These are phyloP conservation scores for Penicillium sp. DNA, from an alignment of 2,329 filamentous ascomycete species.

Conservation along the genomic window DNA sequence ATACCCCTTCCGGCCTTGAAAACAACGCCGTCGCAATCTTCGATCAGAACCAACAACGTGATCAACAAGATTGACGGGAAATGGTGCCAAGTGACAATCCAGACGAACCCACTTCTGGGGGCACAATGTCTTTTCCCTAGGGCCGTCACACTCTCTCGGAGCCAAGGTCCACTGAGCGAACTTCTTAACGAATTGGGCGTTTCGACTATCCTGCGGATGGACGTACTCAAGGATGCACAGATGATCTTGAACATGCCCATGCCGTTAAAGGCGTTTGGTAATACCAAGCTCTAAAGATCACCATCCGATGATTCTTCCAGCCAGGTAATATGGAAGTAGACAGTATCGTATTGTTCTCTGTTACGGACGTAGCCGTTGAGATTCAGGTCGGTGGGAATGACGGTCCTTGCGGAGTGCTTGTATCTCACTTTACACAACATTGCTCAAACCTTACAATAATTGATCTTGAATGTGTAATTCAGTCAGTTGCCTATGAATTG, in stretches of 20 bases:
- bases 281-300: conserved; percentile 13
- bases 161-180: conserved; percentile 15
- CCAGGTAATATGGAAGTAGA: no score
- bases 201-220: conserved; percentile 15
- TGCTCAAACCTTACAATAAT: no score
- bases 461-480: no score
- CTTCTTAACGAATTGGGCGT: conserved; percentile 14
- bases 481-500: no score
- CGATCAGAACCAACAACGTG: conserved; percentile 15
- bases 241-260: conserved; percentile 20
- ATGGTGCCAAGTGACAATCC: conserved; percentile 17
- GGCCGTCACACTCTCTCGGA: conserved; percentile 9
- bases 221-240: conserved; percentile 20
- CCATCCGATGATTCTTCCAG: no score
- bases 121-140: conserved; percentile 13
- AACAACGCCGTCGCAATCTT: conserved; percentile 13
- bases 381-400: no score
- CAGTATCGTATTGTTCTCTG: no score
- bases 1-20: conserved; percentile 13
- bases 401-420: no score
- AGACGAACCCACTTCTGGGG: conserved; percentile 16
- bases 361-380: no score
- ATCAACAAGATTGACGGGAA: conserved; percentile 20
- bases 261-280: conserved; percentile 10
- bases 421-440: no score